Conservation (phyloP, 768 basidiomycete species). For the Suillus discolor region DNA sequence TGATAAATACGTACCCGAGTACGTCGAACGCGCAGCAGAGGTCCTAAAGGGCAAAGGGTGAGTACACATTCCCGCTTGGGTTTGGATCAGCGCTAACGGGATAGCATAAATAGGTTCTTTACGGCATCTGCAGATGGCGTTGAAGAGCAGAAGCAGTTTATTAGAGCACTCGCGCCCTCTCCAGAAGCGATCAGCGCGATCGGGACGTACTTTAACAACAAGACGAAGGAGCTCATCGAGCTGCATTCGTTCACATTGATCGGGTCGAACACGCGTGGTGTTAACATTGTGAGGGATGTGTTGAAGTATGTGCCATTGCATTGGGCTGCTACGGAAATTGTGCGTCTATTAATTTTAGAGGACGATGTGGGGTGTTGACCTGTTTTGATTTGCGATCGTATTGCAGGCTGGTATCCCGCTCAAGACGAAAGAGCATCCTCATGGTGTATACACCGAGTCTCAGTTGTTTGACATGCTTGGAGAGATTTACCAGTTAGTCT, state of each 20-base stretch:
- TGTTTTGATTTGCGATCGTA: constrained; percentile 2
- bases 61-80: constrained; percentile 12
- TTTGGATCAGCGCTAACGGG: constrained; percentile 9
- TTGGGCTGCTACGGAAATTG: constrained; percentile 73
- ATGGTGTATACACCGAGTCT: constrained; percentile 63
- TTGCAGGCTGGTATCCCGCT: constrained; percentile 71
- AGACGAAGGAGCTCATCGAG: constrained; percentile 59
- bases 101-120: constrained; percentile 56
- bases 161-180: constrained; percentile 47
- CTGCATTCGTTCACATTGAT: constrained; percentile 57
- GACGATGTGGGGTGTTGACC: not conserved
- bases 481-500: constrained; percentile 66
- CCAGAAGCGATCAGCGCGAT: constrained; percentile 52
- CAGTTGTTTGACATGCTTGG: constrained; percentile 66
- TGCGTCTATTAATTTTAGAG: constrained; percentile 35
- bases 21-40: constrained; percentile 49
- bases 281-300: constrained; percentile 74
- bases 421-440: constrained; percentile 52
- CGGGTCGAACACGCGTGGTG: constrained; percentile 50
- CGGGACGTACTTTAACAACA: constrained; percentile 64
- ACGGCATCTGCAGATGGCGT: constrained; percentile 46
- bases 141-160: constrained; percentile 48
- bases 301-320: constrained; percentile 63
- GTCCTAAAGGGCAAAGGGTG: constrained; percentile 67
- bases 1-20: constrained; percentile 49